Percentiles rank a stretch among this genome's conserved stretches.
Conservation (phyloP, 768 basidiomycete genomes). For the Boletus coccyginus region DNA sequence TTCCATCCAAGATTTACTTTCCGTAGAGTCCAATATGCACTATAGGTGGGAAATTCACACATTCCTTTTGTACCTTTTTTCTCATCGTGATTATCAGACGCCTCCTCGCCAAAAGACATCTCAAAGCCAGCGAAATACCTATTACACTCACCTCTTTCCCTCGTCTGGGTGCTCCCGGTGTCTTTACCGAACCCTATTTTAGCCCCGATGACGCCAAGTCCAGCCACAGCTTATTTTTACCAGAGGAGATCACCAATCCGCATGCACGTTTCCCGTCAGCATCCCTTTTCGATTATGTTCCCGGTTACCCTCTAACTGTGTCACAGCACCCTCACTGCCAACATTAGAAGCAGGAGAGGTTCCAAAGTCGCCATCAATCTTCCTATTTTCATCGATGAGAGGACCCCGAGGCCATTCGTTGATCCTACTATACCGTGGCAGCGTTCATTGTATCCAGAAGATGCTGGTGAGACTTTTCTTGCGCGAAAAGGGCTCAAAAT, state of each 20-base stretch:
- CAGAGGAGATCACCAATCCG: conserved; percentile 94
- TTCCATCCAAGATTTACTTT: conserved; percentile 77
- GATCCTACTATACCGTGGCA: conserved; percentile 93
- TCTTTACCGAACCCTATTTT: conserved; percentile 89
- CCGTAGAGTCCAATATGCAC: conserved; percentile 94
- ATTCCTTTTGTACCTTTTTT: not conserved
- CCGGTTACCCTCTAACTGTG: conserved; percentile 10
- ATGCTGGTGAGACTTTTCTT: conserved; percentile 55
- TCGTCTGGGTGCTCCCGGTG: conserved; percentile 80
- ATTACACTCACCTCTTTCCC: conserved; percentile 96
- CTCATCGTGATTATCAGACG: conserved; percentile 50
- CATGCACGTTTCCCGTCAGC: conserved; percentile 98
- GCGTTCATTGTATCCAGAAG: conserved; percentile 78
- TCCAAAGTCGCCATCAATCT: conserved; percentile 96
- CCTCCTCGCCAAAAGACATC: conserved; percentile 74
- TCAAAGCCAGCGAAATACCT: conserved; percentile 84
- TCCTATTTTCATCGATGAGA: conserved; percentile 85
- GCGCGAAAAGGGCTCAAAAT: conserved; percentile 3
- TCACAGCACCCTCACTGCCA: conserved; percentile 90
- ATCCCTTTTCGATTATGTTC: conserved; percentile 7
- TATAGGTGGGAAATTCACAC: conserved; percentile 56
- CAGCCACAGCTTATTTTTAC: conserved; percentile 91
- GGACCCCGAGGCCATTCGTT: conserved; percentile 86
- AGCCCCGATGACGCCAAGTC: conserved; percentile 74
- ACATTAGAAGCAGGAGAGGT: conserved; percentile 86